Percentiles rank a stretch among this genome's conserved stretches.
phyloP scores from a whole-genome alignment of 1,139 yeast species.

The Candida sp. region DNA sequence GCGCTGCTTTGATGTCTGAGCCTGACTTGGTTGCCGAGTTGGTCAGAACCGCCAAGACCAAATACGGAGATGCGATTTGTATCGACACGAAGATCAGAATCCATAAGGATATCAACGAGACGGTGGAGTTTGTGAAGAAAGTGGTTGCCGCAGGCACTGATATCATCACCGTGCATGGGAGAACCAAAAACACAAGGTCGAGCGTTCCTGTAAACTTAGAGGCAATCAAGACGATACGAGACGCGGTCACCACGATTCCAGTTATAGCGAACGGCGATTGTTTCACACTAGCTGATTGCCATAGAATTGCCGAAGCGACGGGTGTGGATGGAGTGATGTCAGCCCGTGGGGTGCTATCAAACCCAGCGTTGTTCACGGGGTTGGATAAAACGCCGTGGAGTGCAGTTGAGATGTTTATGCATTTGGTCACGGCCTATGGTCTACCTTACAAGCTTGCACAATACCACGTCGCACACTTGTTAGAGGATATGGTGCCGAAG shows the following conservation, averaged over 20 bases:
- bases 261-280: slow-evolving; percentile 98
- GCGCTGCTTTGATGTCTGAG: slow-evolving; percentile 91
- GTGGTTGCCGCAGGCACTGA: slow-evolving; percentile 93
- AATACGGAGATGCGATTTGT: slow-evolving; percentile 70
- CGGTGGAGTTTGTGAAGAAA: slow-evolving; percentile 69
- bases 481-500: slow-evolving; percentile 63
- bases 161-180: slow-evolving; percentile 92
- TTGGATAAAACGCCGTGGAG: slow-evolving; percentile 82
- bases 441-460: slow-evolving; percentile 83
- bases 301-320: slow-evolving; percentile 62
- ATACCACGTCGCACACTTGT: slow-evolving; percentile 90
- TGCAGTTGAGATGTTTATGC: slow-evolving; percentile 84
- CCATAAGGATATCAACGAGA: slow-evolving; percentile 74
- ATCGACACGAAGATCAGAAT: slow-evolving; percentile 93
- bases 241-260: slow-evolving; percentile 62
- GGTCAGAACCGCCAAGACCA: slow-evolving; percentile 82
- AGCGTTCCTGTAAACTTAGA: slow-evolving; percentile 83
- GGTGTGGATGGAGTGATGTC: slow-evolving; percentile 96
- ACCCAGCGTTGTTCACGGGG: slow-evolving; percentile 90
- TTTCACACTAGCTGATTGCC: slow-evolving; percentile 66
- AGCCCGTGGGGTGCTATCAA: slow-evolving; percentile 83
- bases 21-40: slow-evolving; percentile 81
- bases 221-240: slow-evolving; percentile 73
- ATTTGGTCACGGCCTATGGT: slow-evolving; percentile 78
- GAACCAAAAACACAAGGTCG: slow-evolving; percentile 85